Base-by-base conservation (phyloP, 495 filamentous ascomycete species). In the Chaetomium fimeti region DNA sequence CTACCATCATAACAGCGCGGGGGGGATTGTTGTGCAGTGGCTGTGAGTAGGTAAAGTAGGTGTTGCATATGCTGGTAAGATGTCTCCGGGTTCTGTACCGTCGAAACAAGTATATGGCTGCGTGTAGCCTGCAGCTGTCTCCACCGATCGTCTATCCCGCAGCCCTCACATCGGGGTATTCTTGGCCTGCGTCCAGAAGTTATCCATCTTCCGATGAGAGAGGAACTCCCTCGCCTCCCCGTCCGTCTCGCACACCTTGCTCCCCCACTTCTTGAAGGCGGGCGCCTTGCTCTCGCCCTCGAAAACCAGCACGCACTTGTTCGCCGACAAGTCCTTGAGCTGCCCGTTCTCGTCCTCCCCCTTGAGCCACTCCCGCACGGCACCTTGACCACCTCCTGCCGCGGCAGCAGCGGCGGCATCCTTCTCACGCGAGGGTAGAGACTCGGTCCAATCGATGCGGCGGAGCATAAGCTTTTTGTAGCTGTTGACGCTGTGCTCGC, bases 141-240 rank as follows among this genome's bases (percentile, higher is more conserved):
- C 49, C 9, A 18, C 24, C 24, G 24, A 15, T 16, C 24, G 51
- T 27, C 25, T 3, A 5, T 27, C 25, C 27, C 18, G 13, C 15
- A n/a, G 1, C 27, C 51, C 51, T 32, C 45, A 60, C 27, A 52
- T 48, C 45, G 66, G 66, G 20, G 66, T 73, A 63, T 68, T 74
- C 85, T 96, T 98, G 3, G 92, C 94, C 72, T 92, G 78, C n/a
- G 88, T 88, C 94, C 94, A 99, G 70, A 98, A 92, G 69, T 87
- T 95, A 74, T 98, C 94, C 86, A 97, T 89, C 79, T 96, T 97
- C 8, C 84, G 83, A 67, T 89, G 84, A 4, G 85, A 77, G 66
- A 99, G 74, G 40, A 87, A 83, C 65, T 97, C 91, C 76, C 89
- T 89, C 9, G 94, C 94, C 69, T 92, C 86, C 27, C 84, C 85